Evolutionary conservation across 2,329 filamentous ascomycete species (phyloP).

Genomic region (Sporothrix mexicana): DNA sequence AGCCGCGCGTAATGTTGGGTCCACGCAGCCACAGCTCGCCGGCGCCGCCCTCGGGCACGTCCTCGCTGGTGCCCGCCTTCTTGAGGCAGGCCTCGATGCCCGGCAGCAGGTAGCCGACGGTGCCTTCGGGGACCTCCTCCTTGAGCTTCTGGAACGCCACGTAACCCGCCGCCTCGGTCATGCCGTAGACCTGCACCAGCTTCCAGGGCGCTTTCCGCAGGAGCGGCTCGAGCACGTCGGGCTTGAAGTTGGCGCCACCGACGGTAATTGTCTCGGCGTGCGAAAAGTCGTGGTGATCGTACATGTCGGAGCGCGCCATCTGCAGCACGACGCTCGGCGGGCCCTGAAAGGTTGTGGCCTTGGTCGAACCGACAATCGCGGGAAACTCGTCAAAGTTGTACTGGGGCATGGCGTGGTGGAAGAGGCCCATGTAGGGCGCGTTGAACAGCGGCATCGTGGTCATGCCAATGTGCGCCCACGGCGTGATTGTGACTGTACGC

Average conservation of each 20-base stretch:
- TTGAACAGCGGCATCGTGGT: slow-evolving; percentile 53
- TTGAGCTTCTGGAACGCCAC: slow-evolving; percentile 49
- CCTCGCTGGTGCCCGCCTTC: slow-evolving; percentile 42
- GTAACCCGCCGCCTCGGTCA: slow-evolving; percentile 54
- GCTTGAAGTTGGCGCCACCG: slow-evolving; percentile 47
- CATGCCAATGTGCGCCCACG: slow-evolving; percentile 53
- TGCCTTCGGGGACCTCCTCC: slow-evolving; percentile 45
- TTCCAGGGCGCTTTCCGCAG: slow-evolving; percentile 46
- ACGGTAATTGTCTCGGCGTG: slow-evolving; percentile 47
- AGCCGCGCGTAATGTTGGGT: slow-evolving; percentile 52
- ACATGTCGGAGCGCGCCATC: slow-evolving; percentile 47
- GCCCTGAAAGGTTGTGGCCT: slow-evolving; percentile 49
- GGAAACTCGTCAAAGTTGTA: slow-evolving; percentile 48
- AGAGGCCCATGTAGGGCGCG: slow-evolving; percentile 51
- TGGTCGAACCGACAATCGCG: slow-evolving; percentile 45
- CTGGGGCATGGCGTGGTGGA: slow-evolving; percentile 52
- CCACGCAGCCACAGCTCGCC: slow-evolving; percentile 50
- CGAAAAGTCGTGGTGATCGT: slow-evolving; percentile 48
- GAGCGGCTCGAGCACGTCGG: slow-evolving; percentile 45
- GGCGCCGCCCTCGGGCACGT: slow-evolving; percentile 41
- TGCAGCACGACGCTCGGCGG: slow-evolving; percentile 49
- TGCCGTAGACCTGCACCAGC: slow-evolving; percentile 52
- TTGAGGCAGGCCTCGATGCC: slow-evolving; percentile 50
- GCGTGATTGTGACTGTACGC: slow-evolving; percentile 50
- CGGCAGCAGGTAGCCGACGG: slow-evolving; percentile 47